Percentiles rank a stretch among this genome's conserved stretches.
Evolutionary conservation across 345 rosid species (phyloP).

Genomic region (Cardamine chenopodiifolia): DNA sequence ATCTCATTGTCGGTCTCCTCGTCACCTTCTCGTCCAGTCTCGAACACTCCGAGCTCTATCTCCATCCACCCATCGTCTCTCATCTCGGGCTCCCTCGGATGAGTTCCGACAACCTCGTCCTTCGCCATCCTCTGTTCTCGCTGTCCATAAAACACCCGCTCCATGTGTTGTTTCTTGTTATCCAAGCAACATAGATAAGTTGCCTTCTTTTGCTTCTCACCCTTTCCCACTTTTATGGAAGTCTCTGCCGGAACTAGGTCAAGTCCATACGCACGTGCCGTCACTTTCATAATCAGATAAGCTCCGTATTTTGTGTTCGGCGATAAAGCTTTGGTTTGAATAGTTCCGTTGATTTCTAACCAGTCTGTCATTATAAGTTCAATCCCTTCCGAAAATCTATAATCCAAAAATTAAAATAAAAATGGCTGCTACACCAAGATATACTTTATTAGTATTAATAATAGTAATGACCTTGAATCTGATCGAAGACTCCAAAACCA

Average conservation of each 20-base stretch:
- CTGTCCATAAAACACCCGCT: conserved; percentile 25
- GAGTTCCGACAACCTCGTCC: conserved; percentile 1
- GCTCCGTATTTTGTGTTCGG: conserved; percentile 57
- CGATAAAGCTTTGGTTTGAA: conserved; percentile 42
- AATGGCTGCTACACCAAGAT: background rate
- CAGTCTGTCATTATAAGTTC: conserved; percentile 47
- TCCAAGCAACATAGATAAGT: conserved; percentile 37
- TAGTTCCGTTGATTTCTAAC: conserved; percentile 53
- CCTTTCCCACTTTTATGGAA: conserved; percentile 38
- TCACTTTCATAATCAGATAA: conserved; percentile 50
- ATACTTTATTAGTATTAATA: background rate
- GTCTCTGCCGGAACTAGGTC: conserved; percentile 54
- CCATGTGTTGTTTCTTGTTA: conserved; percentile 41
- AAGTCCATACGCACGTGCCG: conserved; percentile 53
- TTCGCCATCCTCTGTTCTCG: conserved; percentile 19
- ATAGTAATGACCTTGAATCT: conserved; percentile 57
- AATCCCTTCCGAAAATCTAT: conserved; percentile 53
- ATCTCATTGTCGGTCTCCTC: conserved; percentile 37
- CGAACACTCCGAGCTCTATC: conserved; percentile 71
- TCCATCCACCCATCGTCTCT: conserved; percentile 80
- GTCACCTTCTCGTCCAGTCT: conserved; percentile 33
- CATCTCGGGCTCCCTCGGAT: conserved; percentile 29
- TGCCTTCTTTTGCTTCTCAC: background rate
- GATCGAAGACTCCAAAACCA: conserved; percentile 65
- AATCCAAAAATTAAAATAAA: background rate